These are phyloP conservation scores for Apiospora arundinis DNA, from an alignment of 2,329 filamentous ascomycete genomes.

Conservation along the genomic window DNA sequence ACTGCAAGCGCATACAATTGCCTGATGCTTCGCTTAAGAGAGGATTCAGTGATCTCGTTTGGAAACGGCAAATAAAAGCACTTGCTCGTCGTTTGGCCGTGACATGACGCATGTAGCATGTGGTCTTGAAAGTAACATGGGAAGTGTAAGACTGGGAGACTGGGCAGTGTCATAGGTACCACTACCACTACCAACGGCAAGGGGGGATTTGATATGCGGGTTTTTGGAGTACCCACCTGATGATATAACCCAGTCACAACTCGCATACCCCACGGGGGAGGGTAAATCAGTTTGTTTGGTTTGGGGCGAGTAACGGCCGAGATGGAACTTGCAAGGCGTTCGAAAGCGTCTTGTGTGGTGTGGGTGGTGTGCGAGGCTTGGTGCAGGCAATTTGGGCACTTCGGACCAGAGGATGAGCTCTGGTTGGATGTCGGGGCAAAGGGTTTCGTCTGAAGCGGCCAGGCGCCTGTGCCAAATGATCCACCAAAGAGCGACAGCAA, in stretches of 20 bases:
- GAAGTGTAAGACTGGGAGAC: background rate
- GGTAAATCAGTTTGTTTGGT: background rate
- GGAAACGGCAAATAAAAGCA: background rate
- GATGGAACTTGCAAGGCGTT: background rate
- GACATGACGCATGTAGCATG: constrained; percentile 2
- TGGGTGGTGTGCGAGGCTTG: background rate
- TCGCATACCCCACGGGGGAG: background rate
- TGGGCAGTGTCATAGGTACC: constrained; percentile 13
- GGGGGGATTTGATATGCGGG: constrained; percentile 1
- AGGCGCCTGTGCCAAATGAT: constrained; percentile 22
- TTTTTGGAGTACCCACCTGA: background rate
- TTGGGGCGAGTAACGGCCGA: constrained; percentile 4
- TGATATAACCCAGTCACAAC: background rate
- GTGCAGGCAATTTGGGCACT: constrained; percentile 11
- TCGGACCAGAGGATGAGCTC: constrained; percentile 41
- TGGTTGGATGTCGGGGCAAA: constrained; percentile 41
- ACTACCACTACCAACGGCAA: background rate
- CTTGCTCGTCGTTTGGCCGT: background rate
- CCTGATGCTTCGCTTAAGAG: background rate
- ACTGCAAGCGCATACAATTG: background rate
- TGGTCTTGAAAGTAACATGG: background rate
- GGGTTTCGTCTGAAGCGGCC: constrained; percentile 29
- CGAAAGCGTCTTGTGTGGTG: background rate
- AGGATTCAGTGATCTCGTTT: background rate
- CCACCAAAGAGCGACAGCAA: constrained; percentile 9